Base-by-base conservation (phyloP, 192 early-diverging fungal species). In the Coemansia nantahalensis region DNA sequence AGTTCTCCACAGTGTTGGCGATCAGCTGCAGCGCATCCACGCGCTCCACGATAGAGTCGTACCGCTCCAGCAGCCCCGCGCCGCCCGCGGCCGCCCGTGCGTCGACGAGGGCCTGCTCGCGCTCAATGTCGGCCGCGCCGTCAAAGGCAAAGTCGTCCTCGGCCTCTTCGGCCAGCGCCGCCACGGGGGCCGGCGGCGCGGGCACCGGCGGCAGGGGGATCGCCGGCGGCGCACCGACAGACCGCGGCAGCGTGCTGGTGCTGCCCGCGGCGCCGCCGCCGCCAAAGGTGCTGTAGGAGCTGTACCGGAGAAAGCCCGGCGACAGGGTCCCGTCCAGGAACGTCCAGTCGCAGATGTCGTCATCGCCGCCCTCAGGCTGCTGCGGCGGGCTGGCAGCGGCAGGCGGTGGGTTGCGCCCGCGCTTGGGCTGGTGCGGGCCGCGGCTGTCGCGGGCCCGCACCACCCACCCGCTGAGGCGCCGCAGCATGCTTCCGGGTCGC, bases 1-100 rank as follows among this genome's bases (percentile, higher is more conserved):
- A 65, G 56, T 77, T 77, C 48, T 68, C 67, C 4, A 56, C 62
- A 1, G 74, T 77, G 39, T 77, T 77, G 32, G 62, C 45, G 40
- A 77, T 77, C 28, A 77, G 55, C 63, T 65, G 50, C 36, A 70
- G 42, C 23, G 67, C 67, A 19, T 65, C 51, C 6, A 77, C 13
- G 22, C 67, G 57, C 56, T 66, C 42, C 19, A 57, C 18, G 1
- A 77, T 49, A 16, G 62, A 65, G 18, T 55, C 36, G 35, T 54
- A 60, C 21, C 50, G 51, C 40, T n/a, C 58, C 31, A 53, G 50
- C 19, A 70, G 26, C 16, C 33, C 50, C 4, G 13, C 35, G 1
- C 17, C 47, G 14, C 37, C 7, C 3, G 5, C 45, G 6, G 18
- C 28, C 2, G 41, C 21, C 19, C 34, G 48, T 18, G 58, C 58